Evolutionary conservation across 176 grass and related monocot genomes (phyloP).

Genomic region (Rhipidocladum racemiflorum): DNA sequence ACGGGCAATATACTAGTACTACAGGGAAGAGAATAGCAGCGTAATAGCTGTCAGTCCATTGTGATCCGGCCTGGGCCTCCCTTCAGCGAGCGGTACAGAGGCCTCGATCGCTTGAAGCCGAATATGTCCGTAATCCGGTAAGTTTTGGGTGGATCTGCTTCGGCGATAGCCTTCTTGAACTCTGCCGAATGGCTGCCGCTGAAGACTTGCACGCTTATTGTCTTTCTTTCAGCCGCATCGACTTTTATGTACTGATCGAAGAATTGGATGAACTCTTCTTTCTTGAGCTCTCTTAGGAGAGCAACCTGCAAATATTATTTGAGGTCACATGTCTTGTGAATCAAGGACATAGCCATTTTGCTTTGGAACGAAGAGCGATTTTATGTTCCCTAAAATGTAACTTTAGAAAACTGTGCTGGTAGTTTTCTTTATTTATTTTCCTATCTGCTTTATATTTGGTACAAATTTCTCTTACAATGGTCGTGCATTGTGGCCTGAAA

Average conservation of each 20-base stretch:
- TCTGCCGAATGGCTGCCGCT: constrained; percentile 46
- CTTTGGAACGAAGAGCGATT: background rate
- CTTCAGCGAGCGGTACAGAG: constrained; percentile 63
- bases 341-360: background rate
- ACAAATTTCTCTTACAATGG: background rate
- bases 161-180: constrained; percentile 25
- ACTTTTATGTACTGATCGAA: constrained; percentile 68
- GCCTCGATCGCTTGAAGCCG: constrained; percentile 69
- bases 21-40: background rate
- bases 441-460: background rate
- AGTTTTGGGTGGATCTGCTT: constrained; percentile 34
- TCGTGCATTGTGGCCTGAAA: background rate
- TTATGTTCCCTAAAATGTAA: background rate
- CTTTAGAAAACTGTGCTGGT: background rate
- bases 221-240: constrained; percentile 55
- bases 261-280: constrained; percentile 73
- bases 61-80: constrained; percentile 46
- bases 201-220: constrained; percentile 71
- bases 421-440: background rate
- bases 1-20: too few relatives aligned
- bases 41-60: constrained; percentile 27
- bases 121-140: constrained; percentile 51
- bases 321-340: constrained; percentile 14
- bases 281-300: constrained; percentile 67
- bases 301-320: constrained; percentile 43